Evolutionary conservation across 176 grass and related monocot species (phyloP).

Genomic region (Aegilops umbellulata): DNA sequence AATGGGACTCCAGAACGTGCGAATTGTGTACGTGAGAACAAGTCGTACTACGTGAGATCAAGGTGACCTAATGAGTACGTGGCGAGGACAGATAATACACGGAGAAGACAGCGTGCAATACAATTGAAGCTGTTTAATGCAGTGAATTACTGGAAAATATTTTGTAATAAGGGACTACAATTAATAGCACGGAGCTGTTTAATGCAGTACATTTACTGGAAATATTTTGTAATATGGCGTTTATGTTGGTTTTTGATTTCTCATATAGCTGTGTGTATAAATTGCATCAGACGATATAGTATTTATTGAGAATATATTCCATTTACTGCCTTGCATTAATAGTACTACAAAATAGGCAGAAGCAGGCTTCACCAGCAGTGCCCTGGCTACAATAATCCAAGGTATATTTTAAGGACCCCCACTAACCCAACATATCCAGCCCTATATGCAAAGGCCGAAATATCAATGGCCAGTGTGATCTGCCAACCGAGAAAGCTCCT

Average conservation of each 20-base stretch:
- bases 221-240: too few species aligned
- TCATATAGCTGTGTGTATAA: not conserved
- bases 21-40: not conserved
- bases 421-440: constrained; percentile 55
- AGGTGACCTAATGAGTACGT: not conserved
- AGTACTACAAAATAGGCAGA: too few species aligned
- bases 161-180: not conserved
- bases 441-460: constrained; percentile 28
- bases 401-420: constrained; percentile 54
- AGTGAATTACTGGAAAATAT: too few species aligned
- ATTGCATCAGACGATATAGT: not conserved
- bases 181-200: not conserved
- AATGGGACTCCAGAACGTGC: not conserved
- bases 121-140: too few species aligned
- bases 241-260: not conserved
- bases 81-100: not conserved
- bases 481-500: constrained; percentile 34
- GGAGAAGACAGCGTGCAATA: not conserved
- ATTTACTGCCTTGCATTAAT: not conserved
- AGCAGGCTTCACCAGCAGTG: not conserved
- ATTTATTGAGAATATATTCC: not conserved
- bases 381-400: constrained; percentile 33
- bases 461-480: constrained; percentile 38
- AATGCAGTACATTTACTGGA: too few species aligned
- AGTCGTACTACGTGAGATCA: not conserved